Evolutionary conservation across 2,329 filamentous ascomycete species (phyloP).

Genomic region (Talaromyces atroroseus): DNA sequence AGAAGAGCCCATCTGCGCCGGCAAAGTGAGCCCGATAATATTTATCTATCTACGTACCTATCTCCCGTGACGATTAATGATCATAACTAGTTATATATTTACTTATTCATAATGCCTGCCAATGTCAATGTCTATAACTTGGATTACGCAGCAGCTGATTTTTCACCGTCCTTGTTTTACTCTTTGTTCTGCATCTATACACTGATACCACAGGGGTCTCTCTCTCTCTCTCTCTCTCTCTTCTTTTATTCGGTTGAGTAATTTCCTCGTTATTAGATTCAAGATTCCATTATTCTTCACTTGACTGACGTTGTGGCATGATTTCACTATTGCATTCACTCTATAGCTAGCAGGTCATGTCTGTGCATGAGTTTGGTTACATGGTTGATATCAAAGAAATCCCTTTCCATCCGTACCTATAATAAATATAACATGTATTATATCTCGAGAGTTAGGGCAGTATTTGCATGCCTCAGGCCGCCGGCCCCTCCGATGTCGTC

Average conservation of each 20-base stretch:
- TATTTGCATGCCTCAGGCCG: neutral
- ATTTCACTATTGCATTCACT: neutral
- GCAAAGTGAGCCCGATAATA: neutral
- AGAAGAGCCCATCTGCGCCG: neutral
- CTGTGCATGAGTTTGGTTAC: no score
- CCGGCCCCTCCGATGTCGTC: slow-evolving; percentile 9
- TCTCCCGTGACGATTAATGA: neutral
- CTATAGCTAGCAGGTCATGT: neutral
- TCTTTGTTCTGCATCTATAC: slow-evolving; percentile 1
- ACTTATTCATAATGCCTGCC: neutral
- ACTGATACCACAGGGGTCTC: neutral
- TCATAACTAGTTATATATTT: neutral
- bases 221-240: neutral
- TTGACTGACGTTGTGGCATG: neutral
- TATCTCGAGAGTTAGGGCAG: no score
- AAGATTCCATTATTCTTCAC: neutral
- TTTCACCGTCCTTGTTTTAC: neutral
- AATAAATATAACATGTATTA: no score
- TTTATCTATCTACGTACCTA: neutral
- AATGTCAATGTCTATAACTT: neutral
- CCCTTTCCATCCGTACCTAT: no score
- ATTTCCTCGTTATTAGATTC: neutral
- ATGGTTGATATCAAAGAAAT: no score
- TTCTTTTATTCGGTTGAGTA: neutral
- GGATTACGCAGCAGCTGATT: neutral